These are phyloP conservation scores for Verbena officinalis DNA, from an alignment of 257 asterid species.

Conservation along the genomic window DNA sequence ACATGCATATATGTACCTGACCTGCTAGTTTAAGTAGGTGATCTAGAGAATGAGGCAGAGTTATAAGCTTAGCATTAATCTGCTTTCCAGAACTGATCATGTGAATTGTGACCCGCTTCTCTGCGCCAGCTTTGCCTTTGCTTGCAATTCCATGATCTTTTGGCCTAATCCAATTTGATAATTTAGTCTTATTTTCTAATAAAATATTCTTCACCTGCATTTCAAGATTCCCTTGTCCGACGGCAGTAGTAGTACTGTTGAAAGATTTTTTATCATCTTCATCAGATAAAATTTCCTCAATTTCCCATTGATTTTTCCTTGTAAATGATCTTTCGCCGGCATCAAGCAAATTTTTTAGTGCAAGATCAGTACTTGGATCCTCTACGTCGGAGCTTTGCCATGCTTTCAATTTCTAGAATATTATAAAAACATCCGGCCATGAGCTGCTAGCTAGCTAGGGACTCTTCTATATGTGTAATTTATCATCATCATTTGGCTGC, in stretches of 20 bases:
- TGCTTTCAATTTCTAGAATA: conserved; percentile 49
- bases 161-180: too few species aligned
- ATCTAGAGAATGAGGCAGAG: conserved; percentile 64
- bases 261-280: conserved; percentile 31
- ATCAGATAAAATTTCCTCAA: conserved; percentile 26
- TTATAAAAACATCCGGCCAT: too few species aligned
- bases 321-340: conserved; percentile 31
- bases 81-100: conserved; percentile 31
- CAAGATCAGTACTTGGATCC: conserved; percentile 32
- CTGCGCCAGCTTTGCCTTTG: conserved; percentile 34
- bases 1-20: conserved; percentile 16
- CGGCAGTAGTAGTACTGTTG: too few species aligned
- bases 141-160: conserved; percentile 30
- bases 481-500: too few species aligned
- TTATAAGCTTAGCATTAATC: conserved; percentile 47
- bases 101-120: conserved; percentile 78
- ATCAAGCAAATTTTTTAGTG: conserved; percentile 32
- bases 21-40: conserved; percentile 73
- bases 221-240: conserved; percentile 39
- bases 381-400: conserved; percentile 38
- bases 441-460: too few species aligned
- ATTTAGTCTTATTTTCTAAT: too few species aligned
- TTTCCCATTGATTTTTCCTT: conserved; percentile 19
- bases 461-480: too few species aligned
- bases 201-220: conserved; percentile 41